These are phyloP conservation scores for Zostera marina DNA, from an alignment of 116 monocot genomes.

Conservation along the genomic window DNA sequence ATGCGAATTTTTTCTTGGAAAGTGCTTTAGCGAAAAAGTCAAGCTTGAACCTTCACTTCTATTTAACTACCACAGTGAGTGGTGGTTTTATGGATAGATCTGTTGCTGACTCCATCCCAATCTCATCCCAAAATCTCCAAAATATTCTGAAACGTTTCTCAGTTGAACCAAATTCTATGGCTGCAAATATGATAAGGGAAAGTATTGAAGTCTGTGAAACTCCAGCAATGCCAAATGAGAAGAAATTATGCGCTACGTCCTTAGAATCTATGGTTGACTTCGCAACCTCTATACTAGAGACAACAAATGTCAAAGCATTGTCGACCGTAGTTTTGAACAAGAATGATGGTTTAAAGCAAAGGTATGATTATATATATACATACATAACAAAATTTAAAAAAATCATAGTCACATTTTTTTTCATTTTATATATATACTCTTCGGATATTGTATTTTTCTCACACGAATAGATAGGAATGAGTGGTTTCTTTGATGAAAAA, in stretches of 20 bases:
- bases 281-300: constrained; percentile 16
- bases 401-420: background rate
- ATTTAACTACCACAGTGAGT: background rate
- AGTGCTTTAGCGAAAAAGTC: constrained; percentile 17
- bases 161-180: constrained; percentile 14
- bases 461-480: too few species aligned
- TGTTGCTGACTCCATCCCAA: constrained; percentile 29
- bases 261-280: constrained; percentile 75
- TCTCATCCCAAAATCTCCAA: constrained; percentile 29
- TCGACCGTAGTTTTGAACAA: constrained; percentile 10
- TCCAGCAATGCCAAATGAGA: constrained; percentile 20
- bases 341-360: background rate
- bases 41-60: constrained; percentile 22
- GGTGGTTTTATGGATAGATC: constrained; percentile 22
- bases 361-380: background rate
- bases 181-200: constrained; percentile 18
- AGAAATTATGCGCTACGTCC: constrained; percentile 40
- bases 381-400: background rate
- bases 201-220: constrained; percentile 29
- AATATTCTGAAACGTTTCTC: constrained; percentile 18
- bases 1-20: constrained; percentile 26
- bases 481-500: background rate
- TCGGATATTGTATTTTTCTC: too few species aligned
- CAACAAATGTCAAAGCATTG: constrained; percentile 11
- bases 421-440: background rate